Evolutionary conservation across 2,329 filamentous ascomycete species (phyloP), one percentile per base, ranked within the genome.

Genomic region (Pseudodiploospora longispora): DNA sequence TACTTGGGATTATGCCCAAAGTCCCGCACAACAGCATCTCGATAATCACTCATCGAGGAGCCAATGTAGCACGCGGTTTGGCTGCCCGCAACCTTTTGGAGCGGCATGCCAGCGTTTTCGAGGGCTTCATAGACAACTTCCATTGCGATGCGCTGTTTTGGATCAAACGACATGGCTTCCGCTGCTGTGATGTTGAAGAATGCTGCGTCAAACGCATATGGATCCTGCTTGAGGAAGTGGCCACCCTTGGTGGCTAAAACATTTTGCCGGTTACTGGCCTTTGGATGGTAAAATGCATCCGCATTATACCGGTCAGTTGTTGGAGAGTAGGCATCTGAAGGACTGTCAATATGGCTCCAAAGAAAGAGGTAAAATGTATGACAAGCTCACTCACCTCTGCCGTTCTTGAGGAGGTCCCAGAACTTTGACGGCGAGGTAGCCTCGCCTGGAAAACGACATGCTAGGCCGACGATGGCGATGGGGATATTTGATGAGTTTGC

Each of bases 171-270:
- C 10, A 36, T 41, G 36, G 65, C 69, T 53, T 73, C 68, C 49
- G 69, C 66, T 46, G 69, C 63, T 0, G 68, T 69, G 31, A 73
- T 53, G 36, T 63, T 66, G 53, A 74, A 74, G 52, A 74, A 74
- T 0, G 66, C 66, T 2, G 70, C 69, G 44, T 74, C 71, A 42
- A 74, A 74, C 2, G 59, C 56, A 10, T 59, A 57, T 12, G 70
- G 57, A 43, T 74, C 69, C 30, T 63, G 60, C 39, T 65, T 60
- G 41, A 74, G 53, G 40, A 69, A 69, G 51, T 63, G 61, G 10
- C 54, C 55, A n/a, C 55, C 54, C 30, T 43, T 47, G 3, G 57
- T 52, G 35, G n/a, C n/a, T n/a, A n/a, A n/a, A n/a, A n/a, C n/a
- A n/a, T n/a, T n/a, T n/a, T n/a, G n/a, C n/a, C n/a, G n/a, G n/a